These are phyloP conservation scores for Ganoderma leucocontextum DNA, from an alignment of 1,284 basidiomycete genomes.

Conservation along the genomic window DNA sequence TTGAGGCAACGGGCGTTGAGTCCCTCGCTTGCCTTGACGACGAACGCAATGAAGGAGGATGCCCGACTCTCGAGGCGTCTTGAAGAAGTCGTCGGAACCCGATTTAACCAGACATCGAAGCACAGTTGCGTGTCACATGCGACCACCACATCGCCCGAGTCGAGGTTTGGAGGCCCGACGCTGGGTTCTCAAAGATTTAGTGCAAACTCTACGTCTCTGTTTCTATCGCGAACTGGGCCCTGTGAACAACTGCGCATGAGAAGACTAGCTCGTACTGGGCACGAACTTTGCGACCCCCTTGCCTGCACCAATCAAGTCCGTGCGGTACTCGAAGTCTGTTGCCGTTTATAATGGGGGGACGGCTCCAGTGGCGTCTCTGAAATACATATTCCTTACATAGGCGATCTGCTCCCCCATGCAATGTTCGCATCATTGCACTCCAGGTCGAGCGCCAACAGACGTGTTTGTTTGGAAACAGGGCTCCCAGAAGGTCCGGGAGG, in stretches of 20 bases:
- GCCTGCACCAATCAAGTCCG: neutral
- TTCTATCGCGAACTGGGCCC: constrained; percentile 6
- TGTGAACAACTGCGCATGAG: neutral
- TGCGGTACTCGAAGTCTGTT: neutral
- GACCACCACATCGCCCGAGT: neutral
- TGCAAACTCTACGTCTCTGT: constrained; percentile 7
- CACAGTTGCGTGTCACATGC: neutral
- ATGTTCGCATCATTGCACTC: neutral
- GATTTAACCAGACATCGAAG: neutral
- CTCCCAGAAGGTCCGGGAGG: neutral
- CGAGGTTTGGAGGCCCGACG: neutral
- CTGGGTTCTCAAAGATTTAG: constrained; percentile 6
- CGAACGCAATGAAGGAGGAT: neutral
- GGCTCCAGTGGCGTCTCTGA: neutral
- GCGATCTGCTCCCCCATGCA: neutral
- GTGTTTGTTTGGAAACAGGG: neutral
- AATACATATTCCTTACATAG: neutral
- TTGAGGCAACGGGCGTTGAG: neutral
- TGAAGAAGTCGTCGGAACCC: neutral
- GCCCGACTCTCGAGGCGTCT: neutral
- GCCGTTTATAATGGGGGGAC: neutral
- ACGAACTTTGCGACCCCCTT: neutral
- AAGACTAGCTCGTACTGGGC: neutral
- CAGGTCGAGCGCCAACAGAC: constrained; percentile 1
- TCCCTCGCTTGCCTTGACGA: neutral